These are phyloP conservation scores for Talaromyces verruculosus DNA, from an alignment of 2,329 filamentous ascomycete genomes.

Conservation along the genomic window DNA sequence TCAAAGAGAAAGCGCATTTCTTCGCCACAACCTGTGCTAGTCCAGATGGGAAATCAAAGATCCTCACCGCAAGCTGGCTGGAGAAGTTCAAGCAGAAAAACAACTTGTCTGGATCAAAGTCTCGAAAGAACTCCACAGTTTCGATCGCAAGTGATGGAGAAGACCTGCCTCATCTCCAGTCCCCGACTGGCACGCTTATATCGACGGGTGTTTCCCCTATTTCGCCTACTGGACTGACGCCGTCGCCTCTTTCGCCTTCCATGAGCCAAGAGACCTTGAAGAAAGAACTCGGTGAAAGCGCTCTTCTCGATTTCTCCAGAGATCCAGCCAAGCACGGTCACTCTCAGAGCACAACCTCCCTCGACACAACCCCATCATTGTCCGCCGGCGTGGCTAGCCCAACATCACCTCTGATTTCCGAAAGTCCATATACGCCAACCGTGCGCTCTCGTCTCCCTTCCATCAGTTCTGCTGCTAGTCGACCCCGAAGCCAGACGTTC, in stretches of 20 bases:
- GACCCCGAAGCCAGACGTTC: slow-evolving; percentile 85
- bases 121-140: slow-evolving; percentile 53
- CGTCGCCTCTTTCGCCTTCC: slow-evolving; percentile 68
- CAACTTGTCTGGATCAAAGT: slow-evolving; percentile 56
- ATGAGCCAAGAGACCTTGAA: slow-evolving; percentile 70
- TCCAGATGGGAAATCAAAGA: slow-evolving; percentile 69
- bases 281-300: slow-evolving; percentile 54
- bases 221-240: slow-evolving; percentile 65
- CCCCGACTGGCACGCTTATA: slow-evolving; percentile 58
- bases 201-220: slow-evolving; percentile 69
- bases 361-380: slow-evolving; percentile 67
- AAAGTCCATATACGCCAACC: slow-evolving; percentile 66
- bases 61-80: slow-evolving; percentile 75
- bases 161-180: slow-evolving; percentile 58
- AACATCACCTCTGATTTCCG: slow-evolving; percentile 74
- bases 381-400: slow-evolving; percentile 72
- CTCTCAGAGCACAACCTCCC: slow-evolving; percentile 65
- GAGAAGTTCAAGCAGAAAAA: slow-evolving; percentile 96
- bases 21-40: slow-evolving; percentile 74
- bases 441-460: slow-evolving; percentile 52
- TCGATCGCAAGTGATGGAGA: slow-evolving; percentile 66
- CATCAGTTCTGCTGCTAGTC: slow-evolving; percentile 59
- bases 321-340: slow-evolving; percentile 62
- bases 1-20: slow-evolving; percentile 77
- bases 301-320: slow-evolving; percentile 61